phyloP scores from a whole-genome alignment of 1,139 yeast genomes.

The Pneumocystis canis region DNA sequence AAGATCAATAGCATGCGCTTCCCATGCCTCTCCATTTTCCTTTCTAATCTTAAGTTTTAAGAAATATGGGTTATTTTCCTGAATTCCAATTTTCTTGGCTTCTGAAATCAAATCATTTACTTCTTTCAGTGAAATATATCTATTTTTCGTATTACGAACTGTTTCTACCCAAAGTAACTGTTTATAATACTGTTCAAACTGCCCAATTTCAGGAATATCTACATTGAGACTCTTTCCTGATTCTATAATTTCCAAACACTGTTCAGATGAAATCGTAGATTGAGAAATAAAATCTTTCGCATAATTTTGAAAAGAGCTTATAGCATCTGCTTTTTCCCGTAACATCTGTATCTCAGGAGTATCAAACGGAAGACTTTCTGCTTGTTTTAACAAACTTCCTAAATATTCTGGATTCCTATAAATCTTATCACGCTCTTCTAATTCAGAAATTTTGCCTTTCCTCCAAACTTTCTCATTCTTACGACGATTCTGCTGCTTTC shows the following conservation, averaged over 20 bases:
- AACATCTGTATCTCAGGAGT: conserved; percentile 50
- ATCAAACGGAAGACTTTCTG: conserved; percentile 37
- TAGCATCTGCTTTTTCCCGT: conserved; percentile 38
- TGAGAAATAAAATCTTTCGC: conserved; percentile 27
- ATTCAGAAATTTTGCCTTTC: conserved; percentile 16
- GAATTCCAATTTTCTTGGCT: conserved; percentile 24
- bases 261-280: conserved; percentile 16
- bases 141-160: conserved; percentile 17
- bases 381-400: conserved; percentile 31
- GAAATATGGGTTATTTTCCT: conserved; percentile 20
- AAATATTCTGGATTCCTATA: conserved; percentile 21
- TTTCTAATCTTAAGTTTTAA: conserved; percentile 8
- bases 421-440: conserved; percentile 19
- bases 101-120: conserved; percentile 31
- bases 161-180: conserved; percentile 36
- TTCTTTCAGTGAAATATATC: conserved; percentile 23
- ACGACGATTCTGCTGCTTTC: conserved; percentile 36
- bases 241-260: conserved; percentile 24
- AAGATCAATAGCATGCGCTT: conserved; percentile 15
- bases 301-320: conserved; percentile 39
- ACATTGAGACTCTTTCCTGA: conserved; percentile 49
- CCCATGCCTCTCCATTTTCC: conserved; percentile 18
- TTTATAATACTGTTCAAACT: conserved; percentile 36
- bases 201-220: conserved; percentile 36
- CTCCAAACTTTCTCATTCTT: conserved; percentile 20